Evolutionary conservation across 257 asterid genomes (phyloP).

Genomic region (Fraxinus anomala): DNA sequence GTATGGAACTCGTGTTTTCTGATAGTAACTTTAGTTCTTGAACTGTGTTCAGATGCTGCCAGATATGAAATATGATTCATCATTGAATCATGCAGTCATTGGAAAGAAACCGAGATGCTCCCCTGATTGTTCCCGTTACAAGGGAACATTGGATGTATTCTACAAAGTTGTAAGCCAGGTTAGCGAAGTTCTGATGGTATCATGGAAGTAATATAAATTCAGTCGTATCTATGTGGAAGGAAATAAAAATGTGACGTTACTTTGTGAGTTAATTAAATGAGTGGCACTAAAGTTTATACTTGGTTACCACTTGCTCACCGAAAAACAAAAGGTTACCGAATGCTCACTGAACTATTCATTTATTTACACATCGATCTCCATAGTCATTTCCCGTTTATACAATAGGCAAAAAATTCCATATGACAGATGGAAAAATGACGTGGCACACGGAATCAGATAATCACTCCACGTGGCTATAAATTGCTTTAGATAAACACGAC

Average conservation of each 20-base stretch:
- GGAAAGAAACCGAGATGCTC: conserved; percentile 48
- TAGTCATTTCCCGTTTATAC: no score
- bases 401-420: no score
- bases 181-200: conserved; percentile 31
- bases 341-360: no score
- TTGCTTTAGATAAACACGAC: no score
- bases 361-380: no score
- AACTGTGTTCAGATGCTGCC: conserved; percentile 51
- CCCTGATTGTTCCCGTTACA: conserved; percentile 58
- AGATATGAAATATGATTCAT: conserved; percentile 39
- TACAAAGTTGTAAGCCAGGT: conserved; percentile 74
- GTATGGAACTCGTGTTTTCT: neutral
- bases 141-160: conserved; percentile 77
- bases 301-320: no score
- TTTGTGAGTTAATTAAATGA: no score
- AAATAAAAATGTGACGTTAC: neutral
- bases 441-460: no score
- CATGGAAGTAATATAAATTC: neutral
- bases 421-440: no score
- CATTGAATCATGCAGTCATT: conserved; percentile 36
- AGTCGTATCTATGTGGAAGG: conserved; percentile 4
- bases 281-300: no score
- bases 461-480: no score
- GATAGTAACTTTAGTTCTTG: conserved; percentile 1
- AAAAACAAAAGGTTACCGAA: no score